A percentile compares a stretch with the other conserved stretches of the same genome.
phyloP scores from a whole-genome alignment of 2,329 filamentous ascomycete species.

The Fonsecaea monophora region DNA sequence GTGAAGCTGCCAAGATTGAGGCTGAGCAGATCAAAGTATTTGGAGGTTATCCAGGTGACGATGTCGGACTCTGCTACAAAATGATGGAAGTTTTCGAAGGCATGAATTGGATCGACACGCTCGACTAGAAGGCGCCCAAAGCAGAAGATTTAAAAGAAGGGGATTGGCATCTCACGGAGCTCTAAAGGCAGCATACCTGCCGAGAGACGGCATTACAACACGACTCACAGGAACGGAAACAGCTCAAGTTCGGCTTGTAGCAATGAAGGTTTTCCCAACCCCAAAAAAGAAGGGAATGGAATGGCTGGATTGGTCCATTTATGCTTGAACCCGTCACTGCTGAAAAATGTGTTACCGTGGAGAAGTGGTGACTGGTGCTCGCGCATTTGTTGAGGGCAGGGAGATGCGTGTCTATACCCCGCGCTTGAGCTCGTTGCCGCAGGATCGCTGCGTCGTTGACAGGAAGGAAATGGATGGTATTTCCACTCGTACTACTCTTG shows the following conservation, averaged over 20 bases:
- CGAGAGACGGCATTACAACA: constrained; percentile 16
- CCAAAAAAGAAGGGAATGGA: not conserved
- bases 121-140: constrained; percentile 25
- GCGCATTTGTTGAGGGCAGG: constrained; percentile 20
- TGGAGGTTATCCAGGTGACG: constrained; percentile 41
- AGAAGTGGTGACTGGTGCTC: constrained; percentile 31
- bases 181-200: not conserved
- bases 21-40: constrained; percentile 50
- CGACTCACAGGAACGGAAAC: constrained; percentile 29
- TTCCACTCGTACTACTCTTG: constrained; percentile 21
- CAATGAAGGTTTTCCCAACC: constrained; percentile 31
- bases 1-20: constrained; percentile 45
- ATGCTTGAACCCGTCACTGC: constrained; percentile 34
- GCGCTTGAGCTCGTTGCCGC: constrained; percentile 36
- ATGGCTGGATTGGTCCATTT: constrained; percentile 28
- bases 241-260: constrained; percentile 33
- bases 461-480: constrained; percentile 12
- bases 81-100: constrained; percentile 59
- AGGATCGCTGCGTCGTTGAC: not conserved
- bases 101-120: constrained; percentile 55
- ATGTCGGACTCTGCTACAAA: constrained; percentile 50
- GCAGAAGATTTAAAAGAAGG: not conserved
- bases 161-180: not conserved
- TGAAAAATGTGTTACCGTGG: constrained; percentile 24
- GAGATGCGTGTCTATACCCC: constrained; percentile 12